A percentile compares a stretch with the other conserved stretches of the same genome.
Conservation (phyloP, 139 green algal genomes). For the Limnomonas spitsbergensis region DNA sequence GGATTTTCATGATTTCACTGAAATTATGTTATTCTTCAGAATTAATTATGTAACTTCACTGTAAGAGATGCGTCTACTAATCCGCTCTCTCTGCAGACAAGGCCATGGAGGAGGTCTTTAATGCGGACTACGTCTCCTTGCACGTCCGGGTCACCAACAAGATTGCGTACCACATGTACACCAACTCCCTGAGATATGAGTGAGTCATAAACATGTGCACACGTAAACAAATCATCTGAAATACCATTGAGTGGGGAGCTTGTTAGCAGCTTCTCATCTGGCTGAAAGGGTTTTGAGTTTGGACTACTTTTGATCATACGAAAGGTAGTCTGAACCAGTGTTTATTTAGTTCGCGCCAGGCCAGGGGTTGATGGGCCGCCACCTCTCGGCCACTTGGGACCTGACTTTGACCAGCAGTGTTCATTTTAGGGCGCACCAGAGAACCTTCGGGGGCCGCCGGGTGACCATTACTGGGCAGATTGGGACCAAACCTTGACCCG, state of each 20-base stretch:
- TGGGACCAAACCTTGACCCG: no score
- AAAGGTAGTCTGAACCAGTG: no score
- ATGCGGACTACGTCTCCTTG: constrained; percentile 87
- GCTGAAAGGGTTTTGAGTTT: no score
- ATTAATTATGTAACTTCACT: not conserved
- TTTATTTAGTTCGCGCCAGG: no score
- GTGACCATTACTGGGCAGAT: no score
- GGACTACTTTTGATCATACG: no score
- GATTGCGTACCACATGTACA: constrained; percentile 95
- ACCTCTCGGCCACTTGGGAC: no score
- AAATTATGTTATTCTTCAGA: not conserved
- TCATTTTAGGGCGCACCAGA: no score
- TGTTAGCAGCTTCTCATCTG: no score
- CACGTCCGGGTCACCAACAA: constrained; percentile 96
- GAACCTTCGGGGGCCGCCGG: no score
- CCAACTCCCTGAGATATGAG: constrained; percentile 88
- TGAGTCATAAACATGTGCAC: constrained; percentile 51
- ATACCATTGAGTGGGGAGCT: constrained; percentile 1
- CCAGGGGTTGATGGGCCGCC: no score
- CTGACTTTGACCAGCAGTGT: no score
- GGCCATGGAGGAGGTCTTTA: constrained; percentile 94
- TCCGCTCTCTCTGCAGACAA: constrained; percentile 55
- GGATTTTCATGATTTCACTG: not conserved
- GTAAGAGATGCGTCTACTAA: not conserved
- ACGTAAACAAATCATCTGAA: not conserved